Percentiles rank a stretch among this genome's conserved stretches.
Evolutionary conservation across 2,329 filamentous ascomycete species (phyloP).

Genomic region (Diaporthe citrichinensis): DNA sequence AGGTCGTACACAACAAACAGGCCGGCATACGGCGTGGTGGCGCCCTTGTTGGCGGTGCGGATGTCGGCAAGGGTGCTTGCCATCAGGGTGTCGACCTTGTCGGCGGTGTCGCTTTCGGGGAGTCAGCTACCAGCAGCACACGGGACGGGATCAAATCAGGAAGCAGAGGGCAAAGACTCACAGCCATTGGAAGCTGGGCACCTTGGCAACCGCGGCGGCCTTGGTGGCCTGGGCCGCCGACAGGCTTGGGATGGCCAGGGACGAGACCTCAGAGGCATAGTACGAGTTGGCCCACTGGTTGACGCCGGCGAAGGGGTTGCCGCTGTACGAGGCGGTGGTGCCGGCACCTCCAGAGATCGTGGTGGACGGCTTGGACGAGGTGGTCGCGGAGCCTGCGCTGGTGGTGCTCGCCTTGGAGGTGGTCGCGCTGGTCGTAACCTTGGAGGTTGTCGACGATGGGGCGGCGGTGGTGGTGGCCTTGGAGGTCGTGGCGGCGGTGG

Average conservation of each 20-base stretch:
- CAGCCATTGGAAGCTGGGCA: slow-evolving; percentile 68
- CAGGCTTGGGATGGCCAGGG: slow-evolving; percentile 73
- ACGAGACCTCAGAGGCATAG: slow-evolving; percentile 69
- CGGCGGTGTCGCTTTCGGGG: slow-evolving; percentile 60
- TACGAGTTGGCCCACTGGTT: slow-evolving; percentile 67
- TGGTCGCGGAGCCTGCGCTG: slow-evolving; percentile 47
- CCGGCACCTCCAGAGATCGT: slow-evolving; percentile 45
- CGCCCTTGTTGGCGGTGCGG: slow-evolving; percentile 52
- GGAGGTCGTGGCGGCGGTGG: slow-evolving; percentile 43
- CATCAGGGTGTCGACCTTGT: slow-evolving; percentile 62
- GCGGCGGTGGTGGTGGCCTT: slow-evolving; percentile 40
- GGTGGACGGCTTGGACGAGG: slow-evolving; percentile 49
- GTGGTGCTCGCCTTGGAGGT: slow-evolving; percentile 46
- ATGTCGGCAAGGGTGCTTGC: slow-evolving; percentile 58
- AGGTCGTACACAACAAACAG: slow-evolving; percentile 64
- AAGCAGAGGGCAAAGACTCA: slow-evolving; percentile 49
- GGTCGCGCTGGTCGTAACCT: slow-evolving; percentile 48
- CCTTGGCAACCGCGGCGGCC: slow-evolving; percentile 65
- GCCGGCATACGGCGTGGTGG: slow-evolving; percentile 45
- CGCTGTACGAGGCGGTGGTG: slow-evolving; percentile 59
- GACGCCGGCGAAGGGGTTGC: slow-evolving; percentile 68
- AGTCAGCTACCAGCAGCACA: neutral
- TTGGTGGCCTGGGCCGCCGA: slow-evolving; percentile 67
- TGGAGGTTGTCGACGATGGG: slow-evolving; percentile 47
- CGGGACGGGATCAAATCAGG: neutral